Conservation (phyloP, 2,329 filamentous ascomycete species). For the Cercospora citrullina region DNA sequence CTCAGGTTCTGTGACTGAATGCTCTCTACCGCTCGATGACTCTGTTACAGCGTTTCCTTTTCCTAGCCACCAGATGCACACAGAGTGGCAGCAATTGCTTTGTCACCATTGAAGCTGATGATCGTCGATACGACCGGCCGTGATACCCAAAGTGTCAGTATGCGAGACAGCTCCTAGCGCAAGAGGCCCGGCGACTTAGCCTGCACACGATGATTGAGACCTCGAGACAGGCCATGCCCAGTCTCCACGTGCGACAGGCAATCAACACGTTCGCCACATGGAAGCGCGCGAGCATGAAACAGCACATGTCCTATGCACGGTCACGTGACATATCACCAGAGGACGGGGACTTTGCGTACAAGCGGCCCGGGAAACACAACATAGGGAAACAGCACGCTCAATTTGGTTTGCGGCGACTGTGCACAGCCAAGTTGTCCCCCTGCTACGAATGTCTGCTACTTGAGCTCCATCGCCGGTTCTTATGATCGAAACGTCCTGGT, state of each 20-base stretch:
- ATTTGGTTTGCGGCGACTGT: background rate
- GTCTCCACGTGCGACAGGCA: background rate
- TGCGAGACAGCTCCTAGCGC: background rate
- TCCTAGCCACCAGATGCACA: background rate
- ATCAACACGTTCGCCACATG: background rate
- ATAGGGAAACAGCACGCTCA: background rate
- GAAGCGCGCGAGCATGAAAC: background rate
- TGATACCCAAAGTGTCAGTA: background rate
- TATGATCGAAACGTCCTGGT: background rate
- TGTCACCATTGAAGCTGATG: background rate
- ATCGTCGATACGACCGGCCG: background rate
- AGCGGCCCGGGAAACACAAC: background rate
- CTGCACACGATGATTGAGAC: background rate
- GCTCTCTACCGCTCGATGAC: background rate
- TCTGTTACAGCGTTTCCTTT: background rate
- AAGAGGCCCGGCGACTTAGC: background rate
- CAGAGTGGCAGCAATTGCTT: background rate
- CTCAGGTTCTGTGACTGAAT: background rate
- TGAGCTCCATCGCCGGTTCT: background rate
- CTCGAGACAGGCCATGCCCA: background rate
- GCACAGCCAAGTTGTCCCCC: background rate
- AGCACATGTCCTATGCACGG: background rate
- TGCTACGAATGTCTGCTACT: background rate
- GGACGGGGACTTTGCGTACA: slow-evolving; percentile 2
- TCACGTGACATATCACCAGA: background rate